phyloP scores from a whole-genome alignment of 495 filamentous ascomycete genomes.

The Aspergillus ellipticus region DNA sequence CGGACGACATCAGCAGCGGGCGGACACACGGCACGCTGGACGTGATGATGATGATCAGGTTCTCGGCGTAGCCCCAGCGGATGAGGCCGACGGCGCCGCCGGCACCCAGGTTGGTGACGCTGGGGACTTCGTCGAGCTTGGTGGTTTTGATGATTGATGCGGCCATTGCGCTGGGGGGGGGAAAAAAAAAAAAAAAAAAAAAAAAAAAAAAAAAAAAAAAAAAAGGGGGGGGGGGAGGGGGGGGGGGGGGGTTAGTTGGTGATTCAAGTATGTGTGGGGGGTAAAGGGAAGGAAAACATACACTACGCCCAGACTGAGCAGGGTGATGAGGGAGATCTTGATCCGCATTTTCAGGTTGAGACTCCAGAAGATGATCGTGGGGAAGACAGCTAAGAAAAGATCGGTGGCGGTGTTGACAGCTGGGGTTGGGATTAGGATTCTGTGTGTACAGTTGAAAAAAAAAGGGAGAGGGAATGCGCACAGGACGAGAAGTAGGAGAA shows the following conservation, averaged over 20 bases:
- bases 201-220: too few species aligned
- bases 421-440: too few species aligned
- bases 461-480: background rate
- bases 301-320: slow-evolving; percentile 41
- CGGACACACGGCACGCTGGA: slow-evolving; percentile 35
- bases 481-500: slow-evolving; percentile 35
- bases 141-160: slow-evolving; percentile 45
- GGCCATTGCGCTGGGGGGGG: slow-evolving; percentile 26
- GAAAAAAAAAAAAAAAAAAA: too few species aligned
- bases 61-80: slow-evolving; percentile 34
- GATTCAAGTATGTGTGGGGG: too few species aligned
- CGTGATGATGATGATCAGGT: slow-evolving; percentile 34
- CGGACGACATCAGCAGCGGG: slow-evolving; percentile 33
- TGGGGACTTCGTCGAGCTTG: slow-evolving; percentile 31
- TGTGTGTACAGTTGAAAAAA: too few species aligned
- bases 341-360: slow-evolving; percentile 37
- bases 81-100: slow-evolving; percentile 28
- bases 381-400: slow-evolving; percentile 40
- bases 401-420: slow-evolving; percentile 42
- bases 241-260: too few species aligned
- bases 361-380: slow-evolving; percentile 42
- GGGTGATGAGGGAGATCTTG: slow-evolving; percentile 36
- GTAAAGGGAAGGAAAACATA: slow-evolving; percentile 14
- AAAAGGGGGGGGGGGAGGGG: background rate
- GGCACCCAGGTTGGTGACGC: slow-evolving; percentile 30